These are phyloP conservation scores for Monosporascus sp. DNA, from an alignment of 2,329 filamentous ascomycete genomes.

Conservation along the genomic window DNA sequence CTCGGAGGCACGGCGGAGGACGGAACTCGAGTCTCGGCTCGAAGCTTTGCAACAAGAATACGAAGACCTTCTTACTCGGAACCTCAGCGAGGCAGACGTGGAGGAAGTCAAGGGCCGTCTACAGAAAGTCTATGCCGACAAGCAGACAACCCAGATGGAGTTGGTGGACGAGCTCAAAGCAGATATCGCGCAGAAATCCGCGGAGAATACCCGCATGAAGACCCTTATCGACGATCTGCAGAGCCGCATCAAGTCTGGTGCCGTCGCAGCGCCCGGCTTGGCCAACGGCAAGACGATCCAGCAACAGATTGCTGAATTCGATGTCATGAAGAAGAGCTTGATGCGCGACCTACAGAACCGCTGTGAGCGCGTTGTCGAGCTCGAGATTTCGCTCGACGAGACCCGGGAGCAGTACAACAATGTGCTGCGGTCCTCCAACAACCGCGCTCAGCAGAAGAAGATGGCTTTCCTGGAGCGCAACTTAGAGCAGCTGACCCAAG, in stretches of 20 bases:
- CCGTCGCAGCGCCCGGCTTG: slow-evolving; percentile 49
- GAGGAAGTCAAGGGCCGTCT: slow-evolving; percentile 79
- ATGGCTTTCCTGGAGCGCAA: slow-evolving; percentile 99
- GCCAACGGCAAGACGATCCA: slow-evolving; percentile 86
- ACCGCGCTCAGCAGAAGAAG: slow-evolving; percentile 99
- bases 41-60: slow-evolving; percentile 74
- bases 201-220: slow-evolving; percentile 79
- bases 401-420: slow-evolving; percentile 99
- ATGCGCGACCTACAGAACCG: slow-evolving; percentile 99
- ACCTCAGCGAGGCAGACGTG: slow-evolving; percentile 70
- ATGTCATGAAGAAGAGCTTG: slow-evolving; percentile 98
- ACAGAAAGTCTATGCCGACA: slow-evolving; percentile 69
- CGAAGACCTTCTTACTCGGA: slow-evolving; percentile 73
- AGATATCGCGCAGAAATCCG: slow-evolving; percentile 69
- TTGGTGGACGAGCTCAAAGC: slow-evolving; percentile 71
- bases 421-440: slow-evolving; percentile 92
- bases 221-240: slow-evolving; percentile 76
- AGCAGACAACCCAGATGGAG: slow-evolving; percentile 67
- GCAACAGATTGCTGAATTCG: slow-evolving; percentile 97
- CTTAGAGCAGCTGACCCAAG: slow-evolving; percentile 93
- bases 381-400: slow-evolving; percentile 96
- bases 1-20: slow-evolving; percentile 60
- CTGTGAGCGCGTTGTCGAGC: slow-evolving; percentile 94
- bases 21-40: slow-evolving; percentile 73
- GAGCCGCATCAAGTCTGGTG: slow-evolving; percentile 61